A percentile compares a stretch with the other conserved stretches of the same genome.
Conservation (phyloP, 1,284 basidiomycete genomes). For the Vanrija pseudolonga region DNA sequence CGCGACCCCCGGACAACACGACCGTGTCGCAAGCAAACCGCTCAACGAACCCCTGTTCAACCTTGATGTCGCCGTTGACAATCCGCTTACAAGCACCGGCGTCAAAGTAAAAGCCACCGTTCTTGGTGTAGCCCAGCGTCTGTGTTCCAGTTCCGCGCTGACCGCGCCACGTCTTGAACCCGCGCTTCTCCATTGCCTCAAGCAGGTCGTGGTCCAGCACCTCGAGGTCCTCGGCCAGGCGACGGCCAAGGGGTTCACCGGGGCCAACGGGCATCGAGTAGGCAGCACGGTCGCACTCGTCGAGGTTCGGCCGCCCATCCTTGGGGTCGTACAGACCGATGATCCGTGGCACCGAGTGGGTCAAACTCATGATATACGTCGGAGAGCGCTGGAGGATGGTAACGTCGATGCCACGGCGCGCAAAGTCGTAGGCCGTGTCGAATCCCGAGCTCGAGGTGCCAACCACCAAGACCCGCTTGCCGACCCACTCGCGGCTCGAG, state of each 20-base stretch:
- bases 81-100: conserved; percentile 36
- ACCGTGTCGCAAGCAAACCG: conserved; percentile 26
- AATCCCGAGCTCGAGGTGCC: conserved; percentile 61
- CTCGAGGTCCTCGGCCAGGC: conserved; percentile 26
- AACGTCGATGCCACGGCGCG: conserved; percentile 54
- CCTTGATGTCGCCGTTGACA: conserved; percentile 36
- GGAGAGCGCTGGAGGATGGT: conserved; percentile 62
- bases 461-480: conserved; percentile 61
- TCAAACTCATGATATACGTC: conserved; percentile 58
- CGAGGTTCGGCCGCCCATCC: conserved; percentile 51
- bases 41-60: conserved; percentile 30
- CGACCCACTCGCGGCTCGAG: conserved; percentile 52
- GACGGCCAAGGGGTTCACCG: conserved; percentile 54
- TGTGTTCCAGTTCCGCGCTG: conserved; percentile 23
- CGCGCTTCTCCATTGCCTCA: conserved; percentile 56
- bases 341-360: conserved; percentile 52
- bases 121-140: conserved; percentile 24
- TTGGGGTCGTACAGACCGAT: conserved; percentile 40
- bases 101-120: conserved; percentile 43
- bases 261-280: too few relatives aligned
- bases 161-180: conserved; percentile 46
- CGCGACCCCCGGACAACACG: conserved; percentile 29
- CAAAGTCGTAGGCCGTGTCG: conserved; percentile 52
- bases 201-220: conserved; percentile 51
- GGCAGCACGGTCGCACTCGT: conserved; percentile 49